Conservation (phyloP, 148 eudicot species). For the Rhododendron mucronatum region DNA sequence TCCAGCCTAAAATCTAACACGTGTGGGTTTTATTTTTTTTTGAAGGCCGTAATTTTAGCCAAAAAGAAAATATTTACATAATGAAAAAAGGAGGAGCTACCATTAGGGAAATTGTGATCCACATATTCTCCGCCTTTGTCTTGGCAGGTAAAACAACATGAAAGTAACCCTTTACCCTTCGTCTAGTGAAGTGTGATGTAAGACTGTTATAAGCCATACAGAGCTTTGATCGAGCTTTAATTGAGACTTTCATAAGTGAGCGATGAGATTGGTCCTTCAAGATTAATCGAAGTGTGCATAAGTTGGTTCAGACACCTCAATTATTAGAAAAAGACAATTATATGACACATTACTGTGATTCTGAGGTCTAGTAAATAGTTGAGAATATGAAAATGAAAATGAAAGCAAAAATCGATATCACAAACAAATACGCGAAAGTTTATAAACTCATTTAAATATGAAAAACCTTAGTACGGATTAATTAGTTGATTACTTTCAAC, state of each 20-base stretch:
- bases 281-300: too few relatives aligned
- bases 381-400: not conserved
- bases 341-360: not conserved
- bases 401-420: not conserved
- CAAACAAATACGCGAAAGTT: not conserved
- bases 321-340: not conserved
- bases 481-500: not conserved
- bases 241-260: too few relatives aligned
- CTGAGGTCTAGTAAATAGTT: not conserved
- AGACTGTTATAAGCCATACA: not conserved
- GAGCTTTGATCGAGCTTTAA: too few relatives aligned
- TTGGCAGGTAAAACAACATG: constrained; percentile 7
- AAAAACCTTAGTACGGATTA: too few relatives aligned
- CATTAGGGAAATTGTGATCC: not conserved
- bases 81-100: not conserved
- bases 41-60: not conserved
- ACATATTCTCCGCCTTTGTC: not conserved
- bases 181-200: not conserved
- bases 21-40: not conserved
- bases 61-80: not conserved
- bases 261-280: too few relatives aligned
- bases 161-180: constrained; percentile 4
- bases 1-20: not conserved
- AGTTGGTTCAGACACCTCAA: too few relatives aligned
- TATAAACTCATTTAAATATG: not conserved